A percentile compares a stretch with the other conserved stretches of the same genome.
These are phyloP conservation scores for Rhizopogon sp. DNA, from an alignment of 768 basidiomycete genomes.

Conservation along the genomic window DNA sequence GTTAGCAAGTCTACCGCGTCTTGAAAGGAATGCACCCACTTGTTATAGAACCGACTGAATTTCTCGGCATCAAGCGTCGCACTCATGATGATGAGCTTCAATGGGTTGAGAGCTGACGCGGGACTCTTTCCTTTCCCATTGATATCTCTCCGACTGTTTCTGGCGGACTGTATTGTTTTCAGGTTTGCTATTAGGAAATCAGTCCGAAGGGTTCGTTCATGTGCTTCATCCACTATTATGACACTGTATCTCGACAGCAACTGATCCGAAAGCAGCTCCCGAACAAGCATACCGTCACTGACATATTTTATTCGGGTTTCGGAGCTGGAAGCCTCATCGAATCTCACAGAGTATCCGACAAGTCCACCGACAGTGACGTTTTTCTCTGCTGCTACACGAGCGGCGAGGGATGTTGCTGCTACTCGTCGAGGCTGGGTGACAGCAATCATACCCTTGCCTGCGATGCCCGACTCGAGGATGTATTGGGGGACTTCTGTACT, in stretches of 20 bases:
- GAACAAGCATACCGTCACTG: slow-evolving; percentile 96
- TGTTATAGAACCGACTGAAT: slow-evolving; percentile 82
- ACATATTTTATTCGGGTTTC: slow-evolving; percentile 91
- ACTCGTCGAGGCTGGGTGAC: slow-evolving; percentile 95
- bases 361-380: slow-evolving; percentile 62
- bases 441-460: slow-evolving; percentile 71
- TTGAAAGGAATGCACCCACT: slow-evolving; percentile 43
- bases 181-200: slow-evolving; percentile 90
- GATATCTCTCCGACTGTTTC: slow-evolving; percentile 47
- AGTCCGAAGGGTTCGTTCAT: slow-evolving; percentile 92
- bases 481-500: slow-evolving; percentile 92
- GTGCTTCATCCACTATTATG: slow-evolving; percentile 93
- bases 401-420: slow-evolving; percentile 91
- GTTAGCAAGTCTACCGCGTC: background rate
- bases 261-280: slow-evolving; percentile 81
- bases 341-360: slow-evolving; percentile 95
- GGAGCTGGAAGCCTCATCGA: slow-evolving; percentile 73
- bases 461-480: slow-evolving; percentile 76
- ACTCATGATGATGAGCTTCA: slow-evolving; percentile 96
- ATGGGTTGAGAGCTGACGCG: slow-evolving; percentile 43
- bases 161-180: slow-evolving; percentile 67
- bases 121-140: slow-evolving; percentile 40
- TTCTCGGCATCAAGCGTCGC: slow-evolving; percentile 95
- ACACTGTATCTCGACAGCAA: slow-evolving; percentile 79
- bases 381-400: slow-evolving; percentile 85